Base-by-base conservation (phyloP, 352 stramenopile species). In the Globisporangium yorkense region DNA sequence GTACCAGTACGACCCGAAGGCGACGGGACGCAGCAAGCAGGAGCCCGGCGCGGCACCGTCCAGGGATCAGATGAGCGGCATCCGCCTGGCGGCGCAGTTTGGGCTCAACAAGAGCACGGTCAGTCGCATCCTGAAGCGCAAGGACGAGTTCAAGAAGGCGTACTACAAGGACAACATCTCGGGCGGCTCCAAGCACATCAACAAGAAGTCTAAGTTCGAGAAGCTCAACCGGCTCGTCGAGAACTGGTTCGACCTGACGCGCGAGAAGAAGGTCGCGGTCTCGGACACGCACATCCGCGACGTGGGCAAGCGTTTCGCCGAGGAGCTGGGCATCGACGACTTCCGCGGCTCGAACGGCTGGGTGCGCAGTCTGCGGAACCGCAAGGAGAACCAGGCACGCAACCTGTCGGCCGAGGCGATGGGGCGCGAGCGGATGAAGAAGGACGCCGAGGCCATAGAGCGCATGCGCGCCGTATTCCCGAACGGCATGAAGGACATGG, bases 131-230 rank as follows among this genome's bases (percentile, higher is more conserved):
- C 62, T 92, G n/a, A 92, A 92, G 68, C 82, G 82, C 67, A 92
- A 92, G 53, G 79, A 92, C 45, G 79, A 89, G 74, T 89, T 88
- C 67, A 92, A 92, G 70, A 88, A 89, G 59, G 82, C 82, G 20
- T 92, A 88, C 61, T 92, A 92, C 69, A 87, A 89, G 65, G 82
- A 92, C 72, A 89, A 89, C 55, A 79, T 92, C 59, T 88, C 82
- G 27, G 82, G 82, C 35, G 78, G 77, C 50, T 89, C 82, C 54
- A 92, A 92, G 66, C 82, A 92, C 58, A 92, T 92, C 57, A 92
- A 89, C 74, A 92, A 92, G 57, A 92, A 89, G 63, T 92, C 82
- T 61, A 89, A 89, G 69, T 92, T 89, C 58, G 82, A 92, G 39
- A 88, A 88, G 53, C 77, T 92, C 53, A 92, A 92, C 45, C 65